Base-by-base conservation (phyloP, 306 rosid genomes). In the Casuarina glauca region DNA sequence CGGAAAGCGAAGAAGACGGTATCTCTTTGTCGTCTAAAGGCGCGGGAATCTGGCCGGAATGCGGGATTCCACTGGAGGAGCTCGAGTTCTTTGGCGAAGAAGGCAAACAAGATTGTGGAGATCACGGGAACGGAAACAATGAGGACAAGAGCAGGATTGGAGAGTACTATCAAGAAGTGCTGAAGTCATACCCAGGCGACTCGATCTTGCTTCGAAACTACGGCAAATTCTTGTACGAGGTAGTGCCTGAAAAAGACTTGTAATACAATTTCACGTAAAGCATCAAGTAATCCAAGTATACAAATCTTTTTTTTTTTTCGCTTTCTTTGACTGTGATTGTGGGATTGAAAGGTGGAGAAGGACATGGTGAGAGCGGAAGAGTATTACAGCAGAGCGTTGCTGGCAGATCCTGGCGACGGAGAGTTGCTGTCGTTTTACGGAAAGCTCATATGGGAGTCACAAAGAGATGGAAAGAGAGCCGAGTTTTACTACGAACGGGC, bases 171-270 rank as follows among this genome's bases (percentile, higher is more conserved):
- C 78, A 74, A 80, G 79, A 89, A 69, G 80, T 89, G 97, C 57
- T 94, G 77, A 88, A 87, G 83, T 79, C 86, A 42, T 84, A 94
- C 76, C 98, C 97, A 1, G 74, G 83, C 26, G 93, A 94, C 54
- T 81, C 97, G n/a, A 92, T 94, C 51, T 79, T 94, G 32, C 89
- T 92, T 7, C 83, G 97, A 78, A 94, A 94, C 74, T 94, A 94
- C 86, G 97, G 84, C 11, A 91, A 89, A 82, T 94, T 79, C 85
- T 84, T 94, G 52, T 87, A 92, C 58, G 92, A 90, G 98, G 98
- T 92, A 77, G 41, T 69, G 55, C 7, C 4, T 46, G 50, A 38
- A 55, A 17, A 20, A 9, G 13, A 35, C 38, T 72, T 69, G 6
- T 72, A 36, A 8, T 43, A 41, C 3, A 70, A 6, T 58, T 69